Percentiles rank a stretch among this genome's conserved stretches.
phyloP scores from a whole-genome alignment of 257 asterid species.

The Lycium barbarum region DNA sequence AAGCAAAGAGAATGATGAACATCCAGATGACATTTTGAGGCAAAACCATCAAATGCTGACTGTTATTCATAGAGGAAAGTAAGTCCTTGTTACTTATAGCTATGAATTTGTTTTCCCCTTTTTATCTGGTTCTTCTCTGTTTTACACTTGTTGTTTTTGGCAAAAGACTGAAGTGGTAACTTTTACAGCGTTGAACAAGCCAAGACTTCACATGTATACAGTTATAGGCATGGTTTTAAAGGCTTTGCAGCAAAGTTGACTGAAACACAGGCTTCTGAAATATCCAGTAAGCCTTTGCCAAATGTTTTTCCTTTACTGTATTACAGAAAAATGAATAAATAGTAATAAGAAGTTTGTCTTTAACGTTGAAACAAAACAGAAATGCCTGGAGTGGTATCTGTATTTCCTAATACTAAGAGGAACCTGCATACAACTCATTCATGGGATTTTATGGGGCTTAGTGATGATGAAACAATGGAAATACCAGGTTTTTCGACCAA shows the following conservation, averaged over 20 bases:
- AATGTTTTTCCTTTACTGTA: conserved; percentile 5
- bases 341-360: not conserved
- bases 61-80: conserved; percentile 86
- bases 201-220: conserved; percentile 79
- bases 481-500: conserved; percentile 91
- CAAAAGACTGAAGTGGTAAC: conserved; percentile 29
- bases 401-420: conserved; percentile 82
- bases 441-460: conserved; percentile 98
- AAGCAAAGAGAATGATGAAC: conserved; percentile 59
- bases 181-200: conserved; percentile 76
- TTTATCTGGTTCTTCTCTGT: not conserved
- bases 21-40: conserved; percentile 77
- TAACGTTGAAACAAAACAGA: conserved; percentile 55
- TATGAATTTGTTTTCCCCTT: not conserved
- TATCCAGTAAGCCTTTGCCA: conserved; percentile 60
- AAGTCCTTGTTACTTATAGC: conserved; percentile 17
- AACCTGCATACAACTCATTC: conserved; percentile 95
- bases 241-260: conserved; percentile 97
- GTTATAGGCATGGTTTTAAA: conserved; percentile 88
- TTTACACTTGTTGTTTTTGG: conserved; percentile 28
- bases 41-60: conserved; percentile 78
- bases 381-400: conserved; percentile 94
- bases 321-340: not conserved
- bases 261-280: conserved; percentile 77
- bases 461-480: conserved; percentile 82